Conservation (phyloP, 805 yeast species). For the Kazachstania bromeliacearum region DNA sequence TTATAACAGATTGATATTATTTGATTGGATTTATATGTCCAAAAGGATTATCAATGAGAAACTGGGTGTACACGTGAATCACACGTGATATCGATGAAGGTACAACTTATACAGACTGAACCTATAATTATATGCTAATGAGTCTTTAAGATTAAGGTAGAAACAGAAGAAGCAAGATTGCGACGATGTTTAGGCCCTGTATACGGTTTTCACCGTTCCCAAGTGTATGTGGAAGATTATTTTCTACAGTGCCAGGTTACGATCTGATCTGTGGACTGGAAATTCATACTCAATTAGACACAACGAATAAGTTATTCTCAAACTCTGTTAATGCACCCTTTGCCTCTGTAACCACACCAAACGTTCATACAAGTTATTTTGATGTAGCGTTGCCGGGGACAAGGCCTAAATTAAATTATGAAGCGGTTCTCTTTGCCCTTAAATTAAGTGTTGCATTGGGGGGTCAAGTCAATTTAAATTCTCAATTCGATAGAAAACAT, state of each 20-base stretch:
- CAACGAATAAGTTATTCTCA: conserved; percentile 70
- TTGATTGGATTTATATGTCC: too few species aligned
- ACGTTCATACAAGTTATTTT: conserved; percentile 61
- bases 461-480: conserved; percentile 43
- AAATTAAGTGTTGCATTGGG: conserved; percentile 64
- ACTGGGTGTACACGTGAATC: too few species aligned
- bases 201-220: too few species aligned
- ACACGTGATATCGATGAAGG: too few species aligned
- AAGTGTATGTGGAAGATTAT: too few species aligned
- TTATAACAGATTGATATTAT: too few species aligned
- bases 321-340: conserved; percentile 39
- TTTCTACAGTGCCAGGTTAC: conserved; percentile 11
- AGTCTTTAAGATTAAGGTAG: too few species aligned
- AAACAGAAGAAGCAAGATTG: too few species aligned
- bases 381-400: conserved; percentile 91
- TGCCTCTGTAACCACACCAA: conserved; percentile 44
- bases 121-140: too few species aligned
- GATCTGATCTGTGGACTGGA: conserved; percentile 78
- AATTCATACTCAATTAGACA: conserved; percentile 81
- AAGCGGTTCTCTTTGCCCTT: conserved; percentile 61
- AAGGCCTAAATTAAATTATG: conserved; percentile 70
- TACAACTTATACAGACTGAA: too few species aligned
- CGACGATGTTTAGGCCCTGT: too few species aligned
- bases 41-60: too few species aligned
- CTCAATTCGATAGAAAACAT: conserved; percentile 87